A percentile compares a stretch with the other conserved stretches of the same genome.
These are phyloP conservation scores for Fusarium avenaceum DNA, from an alignment of 2,329 filamentous ascomycete genomes.

Conservation along the genomic window DNA sequence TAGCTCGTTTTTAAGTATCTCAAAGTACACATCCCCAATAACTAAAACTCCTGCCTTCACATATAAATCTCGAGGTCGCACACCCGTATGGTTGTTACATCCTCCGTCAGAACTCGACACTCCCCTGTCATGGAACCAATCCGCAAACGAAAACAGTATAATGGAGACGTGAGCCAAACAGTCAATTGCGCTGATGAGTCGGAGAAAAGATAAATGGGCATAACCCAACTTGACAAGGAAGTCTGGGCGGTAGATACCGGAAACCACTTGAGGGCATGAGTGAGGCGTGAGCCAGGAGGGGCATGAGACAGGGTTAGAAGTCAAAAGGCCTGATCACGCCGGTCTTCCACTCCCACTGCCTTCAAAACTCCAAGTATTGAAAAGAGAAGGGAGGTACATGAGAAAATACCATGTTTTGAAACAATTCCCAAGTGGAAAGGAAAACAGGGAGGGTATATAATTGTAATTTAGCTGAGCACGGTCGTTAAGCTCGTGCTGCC, in stretches of 20 bases:
- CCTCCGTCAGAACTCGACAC: constrained; percentile 7
- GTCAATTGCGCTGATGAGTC: neutral
- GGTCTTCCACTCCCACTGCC: constrained; percentile 9
- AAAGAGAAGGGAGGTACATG: constrained; percentile 30
- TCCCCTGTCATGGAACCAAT: neutral
- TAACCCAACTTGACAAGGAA: constrained; percentile 7
- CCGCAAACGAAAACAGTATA: constrained; percentile 3
- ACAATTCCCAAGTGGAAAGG: constrained; percentile 21
- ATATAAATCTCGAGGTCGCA: constrained; percentile 20
- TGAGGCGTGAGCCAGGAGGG: constrained; percentile 12
- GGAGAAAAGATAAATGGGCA: constrained; percentile 1
- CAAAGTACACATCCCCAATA: constrained; percentile 31
- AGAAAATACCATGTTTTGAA: constrained; percentile 13
- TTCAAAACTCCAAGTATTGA: constrained; percentile 18
- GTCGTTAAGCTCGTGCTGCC: constrained; percentile 27
- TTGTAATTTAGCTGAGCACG: constrained; percentile 21
- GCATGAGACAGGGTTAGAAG: constrained; percentile 4
- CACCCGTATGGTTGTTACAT: constrained; percentile 16
- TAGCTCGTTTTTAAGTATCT: constrained; percentile 46
- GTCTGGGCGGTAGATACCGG: constrained; percentile 11
- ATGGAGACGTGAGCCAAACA: neutral
- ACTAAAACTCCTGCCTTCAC: constrained; percentile 29
- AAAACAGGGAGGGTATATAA: constrained; percentile 48
- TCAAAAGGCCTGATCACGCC: constrained; percentile 7
- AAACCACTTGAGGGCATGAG: constrained; percentile 15